Base-by-base conservation (phyloP, 805 yeast genomes). In the Kazachstania martiniae region DNA sequence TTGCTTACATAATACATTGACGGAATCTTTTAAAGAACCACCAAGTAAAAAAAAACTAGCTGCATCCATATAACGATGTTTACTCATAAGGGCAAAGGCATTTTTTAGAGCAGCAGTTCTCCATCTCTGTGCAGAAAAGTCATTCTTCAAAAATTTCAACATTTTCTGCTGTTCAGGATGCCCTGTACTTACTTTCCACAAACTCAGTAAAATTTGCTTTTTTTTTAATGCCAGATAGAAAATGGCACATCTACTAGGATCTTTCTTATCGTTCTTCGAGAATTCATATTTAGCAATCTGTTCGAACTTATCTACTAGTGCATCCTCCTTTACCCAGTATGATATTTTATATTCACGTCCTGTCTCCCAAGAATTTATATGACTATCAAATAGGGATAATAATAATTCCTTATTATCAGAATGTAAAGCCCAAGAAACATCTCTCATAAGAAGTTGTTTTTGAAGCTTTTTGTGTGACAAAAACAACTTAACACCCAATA, bases 1-100 rank as follows among this genome's bases (percentile, higher is more conserved):
- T 49, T 86, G 78, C 30, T 65, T 72, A 24, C 79, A 66, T 14
- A 89, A 51, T 0, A 86, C 89, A 49, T 70, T 75, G 18, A 80
- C 80, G 37, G 86, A 75, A 58, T 91, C 97, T 34, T 70, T 70
- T 10, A 84, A 57, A 1, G 86, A 64, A 31, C 68, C 86, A 0
- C 82, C 95, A 9, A 89, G 63, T 22, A 89, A 56, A 56, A 89
- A 89, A 52, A 91, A 87, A 15, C 78, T 75, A 0, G 96, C 95
- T 0, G 96, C 94, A 55, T 86, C 93, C 51, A 70, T 60, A 47
- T 69, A 82, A 26, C 97, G 62, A 54, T 87, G 98, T 47, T 85
- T 85, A 39, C 96, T 83, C 41, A 91, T 55, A 27, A 89, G 60
- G 0, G 84, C 97, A 63, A 74, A 89, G 0, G 97, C 97, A 58